These are phyloP conservation scores for Fusarium sp. DNA, from an alignment of 2,329 filamentous ascomycete species.

Conservation along the genomic window DNA sequence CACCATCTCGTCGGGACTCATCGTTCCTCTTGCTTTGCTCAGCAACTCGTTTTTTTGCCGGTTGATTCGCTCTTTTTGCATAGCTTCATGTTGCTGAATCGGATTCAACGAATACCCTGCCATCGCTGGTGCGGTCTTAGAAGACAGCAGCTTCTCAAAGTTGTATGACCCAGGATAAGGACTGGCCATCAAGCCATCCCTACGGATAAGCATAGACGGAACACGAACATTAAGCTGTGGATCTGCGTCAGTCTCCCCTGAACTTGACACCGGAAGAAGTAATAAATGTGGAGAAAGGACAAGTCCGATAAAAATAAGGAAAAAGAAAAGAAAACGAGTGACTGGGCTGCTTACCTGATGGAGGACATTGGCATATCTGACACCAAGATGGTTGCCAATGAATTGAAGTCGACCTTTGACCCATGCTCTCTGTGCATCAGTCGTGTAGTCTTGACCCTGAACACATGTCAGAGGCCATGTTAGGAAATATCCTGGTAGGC, in stretches of 20 bases:
- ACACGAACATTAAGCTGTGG: slow-evolving; percentile 67
- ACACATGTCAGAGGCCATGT: slow-evolving; percentile 70
- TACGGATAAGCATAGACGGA: slow-evolving; percentile 72
- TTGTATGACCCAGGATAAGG: slow-evolving; percentile 58
- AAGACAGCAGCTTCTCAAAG: slow-evolving; percentile 61
- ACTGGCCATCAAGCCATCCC: slow-evolving; percentile 63
- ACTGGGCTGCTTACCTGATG: slow-evolving; percentile 59
- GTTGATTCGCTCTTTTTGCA: slow-evolving; percentile 61
- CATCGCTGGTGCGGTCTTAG: slow-evolving; percentile 52
- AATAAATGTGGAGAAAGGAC: slow-evolving; percentile 6
- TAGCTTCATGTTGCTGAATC: slow-evolving; percentile 62
- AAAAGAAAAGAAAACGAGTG: slow-evolving; percentile 3
- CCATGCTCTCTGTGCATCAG: slow-evolving; percentile 70
- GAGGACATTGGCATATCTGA: slow-evolving; percentile 69
- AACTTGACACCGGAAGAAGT: slow-evolving; percentile 30
- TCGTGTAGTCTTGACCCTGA: slow-evolving; percentile 68
- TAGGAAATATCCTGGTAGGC: slow-evolving; percentile 69
- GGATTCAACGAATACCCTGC: slow-evolving; percentile 57
- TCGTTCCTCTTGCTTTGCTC: slow-evolving; percentile 55
- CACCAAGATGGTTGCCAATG: slow-evolving; percentile 67
- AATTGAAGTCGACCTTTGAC: slow-evolving; percentile 65
- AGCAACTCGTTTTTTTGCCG: slow-evolving; percentile 59
- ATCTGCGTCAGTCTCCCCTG: slow-evolving; percentile 19
- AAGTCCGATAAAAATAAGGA: neutral
- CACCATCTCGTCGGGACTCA: slow-evolving; percentile 54